A percentile compares a stretch with the other conserved stretches of the same genome.
Evolutionary conservation across 768 basidiomycete species (phyloP).

Genomic region (Pleurotus citrinopileatus): DNA sequence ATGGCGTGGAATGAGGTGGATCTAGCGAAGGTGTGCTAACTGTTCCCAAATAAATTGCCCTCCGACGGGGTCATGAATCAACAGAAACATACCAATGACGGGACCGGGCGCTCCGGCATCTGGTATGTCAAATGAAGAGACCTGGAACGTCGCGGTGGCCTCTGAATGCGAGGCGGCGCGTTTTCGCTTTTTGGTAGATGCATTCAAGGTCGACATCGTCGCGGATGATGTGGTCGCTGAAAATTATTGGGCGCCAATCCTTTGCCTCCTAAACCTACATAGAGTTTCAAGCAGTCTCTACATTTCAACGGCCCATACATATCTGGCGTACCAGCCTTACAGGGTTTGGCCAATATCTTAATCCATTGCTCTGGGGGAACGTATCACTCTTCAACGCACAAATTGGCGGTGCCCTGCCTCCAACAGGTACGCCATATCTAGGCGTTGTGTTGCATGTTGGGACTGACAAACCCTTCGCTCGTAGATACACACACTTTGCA

Average conservation of each 20-base stretch:
- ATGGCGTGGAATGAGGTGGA: conserved; percentile 55
- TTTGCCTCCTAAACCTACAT: background rate
- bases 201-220: conserved; percentile 22
- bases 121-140: conserved; percentile 6
- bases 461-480: background rate
- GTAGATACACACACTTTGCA: background rate
- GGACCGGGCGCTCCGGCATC: conserved; percentile 11
- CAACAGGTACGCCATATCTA: no score
- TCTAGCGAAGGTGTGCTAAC: conserved; percentile 66
- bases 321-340: no score
- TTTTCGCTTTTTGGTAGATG: conserved; percentile 42
- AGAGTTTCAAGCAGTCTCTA: background rate
- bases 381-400: no score
- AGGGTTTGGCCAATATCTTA: no score
- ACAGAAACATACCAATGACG: conserved; percentile 11
- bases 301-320: no score
- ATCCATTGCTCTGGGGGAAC: no score
- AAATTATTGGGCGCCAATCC: conserved; percentile 3
- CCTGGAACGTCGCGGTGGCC: conserved; percentile 11
- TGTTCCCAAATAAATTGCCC: conserved; percentile 20
- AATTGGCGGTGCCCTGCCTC: no score
- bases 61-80: background rate
- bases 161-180: conserved; percentile 18
- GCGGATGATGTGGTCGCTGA: conserved; percentile 18
- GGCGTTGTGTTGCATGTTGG: no score